Evolutionary conservation across 1,139 yeast species (phyloP).

Genomic region (Suhomyces wounanorum): DNA sequence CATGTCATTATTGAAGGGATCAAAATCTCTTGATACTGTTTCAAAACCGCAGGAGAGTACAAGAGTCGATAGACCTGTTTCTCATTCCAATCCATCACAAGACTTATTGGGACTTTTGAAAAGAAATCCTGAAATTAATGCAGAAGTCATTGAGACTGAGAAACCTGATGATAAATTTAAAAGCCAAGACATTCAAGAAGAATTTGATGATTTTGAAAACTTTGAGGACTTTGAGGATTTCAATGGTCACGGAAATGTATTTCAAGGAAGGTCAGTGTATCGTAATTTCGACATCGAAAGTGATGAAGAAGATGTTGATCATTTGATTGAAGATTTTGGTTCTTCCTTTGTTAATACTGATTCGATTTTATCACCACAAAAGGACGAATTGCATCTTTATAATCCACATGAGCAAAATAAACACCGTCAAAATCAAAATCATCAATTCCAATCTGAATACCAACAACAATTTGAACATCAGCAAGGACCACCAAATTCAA

Average conservation of each 20-base stretch:
- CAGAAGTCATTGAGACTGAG: neutral
- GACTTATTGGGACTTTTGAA: constrained; percentile 28
- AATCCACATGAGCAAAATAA: constrained; percentile 7
- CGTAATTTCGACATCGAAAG: constrained; percentile 37
- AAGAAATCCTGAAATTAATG: constrained; percentile 6
- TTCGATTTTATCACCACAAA: neutral
- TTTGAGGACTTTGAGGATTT: constrained; percentile 43
- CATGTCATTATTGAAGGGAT: constrained; percentile 21
- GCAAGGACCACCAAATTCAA: neutral
- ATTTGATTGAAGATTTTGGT: constrained; percentile 14
- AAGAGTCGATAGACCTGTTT: constrained; percentile 11
- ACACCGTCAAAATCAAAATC: neutral
- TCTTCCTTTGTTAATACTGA: neutral
- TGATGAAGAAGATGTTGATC: constrained; percentile 34
- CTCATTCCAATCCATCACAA: constrained; percentile 13
- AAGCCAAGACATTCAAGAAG: neutral
- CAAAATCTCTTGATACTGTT: constrained; percentile 1
- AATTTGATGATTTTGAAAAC: constrained; percentile 22
- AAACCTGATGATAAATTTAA: constrained; percentile 11
- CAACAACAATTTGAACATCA: neutral
- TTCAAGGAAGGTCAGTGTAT: constrained; percentile 18
- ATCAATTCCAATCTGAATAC: neutral
- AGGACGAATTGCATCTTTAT: neutral
- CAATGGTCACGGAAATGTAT: constrained; percentile 29
- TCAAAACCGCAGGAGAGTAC: neutral